phyloP scores from a whole-genome alignment of 768 basidiomycete species.

The Gloeopeniophorella convolvens region DNA sequence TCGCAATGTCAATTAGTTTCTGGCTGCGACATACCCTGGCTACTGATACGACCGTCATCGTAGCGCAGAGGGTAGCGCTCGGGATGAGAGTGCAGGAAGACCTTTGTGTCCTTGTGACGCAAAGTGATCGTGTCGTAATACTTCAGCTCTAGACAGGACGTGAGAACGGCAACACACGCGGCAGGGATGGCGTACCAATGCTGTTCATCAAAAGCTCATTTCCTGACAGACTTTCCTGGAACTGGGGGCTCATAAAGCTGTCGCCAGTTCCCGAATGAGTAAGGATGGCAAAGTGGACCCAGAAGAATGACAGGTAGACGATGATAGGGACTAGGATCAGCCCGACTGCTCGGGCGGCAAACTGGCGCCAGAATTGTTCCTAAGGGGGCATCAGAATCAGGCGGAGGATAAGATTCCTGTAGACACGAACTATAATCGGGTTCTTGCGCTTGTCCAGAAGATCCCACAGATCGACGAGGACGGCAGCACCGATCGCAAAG shows the following conservation, averaged over 20 bases:
- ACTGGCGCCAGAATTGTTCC: constrained; percentile 82
- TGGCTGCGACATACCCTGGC: constrained; percentile 54
- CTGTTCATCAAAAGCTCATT: constrained; percentile 91
- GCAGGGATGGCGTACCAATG: constrained; percentile 54
- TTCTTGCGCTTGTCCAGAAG: constrained; percentile 81
- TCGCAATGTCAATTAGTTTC: neutral
- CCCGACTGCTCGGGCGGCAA: constrained; percentile 74
- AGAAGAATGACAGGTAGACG: constrained; percentile 94
- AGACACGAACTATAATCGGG: constrained; percentile 51
- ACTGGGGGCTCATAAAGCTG: constrained; percentile 94
- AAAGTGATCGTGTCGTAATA: constrained; percentile 88
- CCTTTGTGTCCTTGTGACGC: constrained; percentile 89
- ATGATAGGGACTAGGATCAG: constrained; percentile 85
- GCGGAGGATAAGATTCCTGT: too few relatives aligned
- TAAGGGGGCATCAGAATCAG: constrained; percentile 3
- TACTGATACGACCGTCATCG: constrained; percentile 91
- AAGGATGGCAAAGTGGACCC: constrained; percentile 86
- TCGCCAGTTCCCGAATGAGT: constrained; percentile 89
- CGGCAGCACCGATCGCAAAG: constrained; percentile 80
- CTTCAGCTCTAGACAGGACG: constrained; percentile 62
- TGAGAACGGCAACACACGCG: neutral
- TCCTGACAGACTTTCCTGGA: constrained; percentile 91
- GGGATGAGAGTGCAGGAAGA: constrained; percentile 87
- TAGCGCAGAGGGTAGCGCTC: constrained; percentile 91
- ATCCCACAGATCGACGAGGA: constrained; percentile 91